Evolutionary conservation across 2,329 filamentous ascomycete species (phyloP).

Genomic region (Passalora sequoiae): DNA sequence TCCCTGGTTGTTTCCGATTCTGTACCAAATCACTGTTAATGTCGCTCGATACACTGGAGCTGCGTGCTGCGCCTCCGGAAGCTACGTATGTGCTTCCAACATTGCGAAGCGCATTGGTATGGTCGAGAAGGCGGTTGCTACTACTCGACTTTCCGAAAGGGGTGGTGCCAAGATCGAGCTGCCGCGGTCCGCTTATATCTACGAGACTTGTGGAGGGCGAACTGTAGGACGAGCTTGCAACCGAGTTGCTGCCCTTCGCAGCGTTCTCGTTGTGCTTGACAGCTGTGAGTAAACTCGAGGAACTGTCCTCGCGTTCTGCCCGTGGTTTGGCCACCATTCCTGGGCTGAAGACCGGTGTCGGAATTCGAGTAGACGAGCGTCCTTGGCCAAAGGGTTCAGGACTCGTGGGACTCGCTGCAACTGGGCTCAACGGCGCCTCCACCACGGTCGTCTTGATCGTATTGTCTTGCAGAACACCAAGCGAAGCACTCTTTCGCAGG

Average conservation of each 20-base stretch:
- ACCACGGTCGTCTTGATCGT: background rate
- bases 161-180: slow-evolving; percentile 1
- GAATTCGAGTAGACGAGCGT: slow-evolving; percentile 37
- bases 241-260: slow-evolving; percentile 24
- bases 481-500: slow-evolving; percentile 27
- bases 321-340: slow-evolving; percentile 32
- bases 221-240: slow-evolving; percentile 26
- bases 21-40: slow-evolving; percentile 1
- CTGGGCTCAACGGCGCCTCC: slow-evolving; percentile 15
- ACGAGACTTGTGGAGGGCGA: slow-evolving; percentile 16
- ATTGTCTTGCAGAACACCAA: slow-evolving; percentile 13
- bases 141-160: background rate
- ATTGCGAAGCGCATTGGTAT: slow-evolving; percentile 22
- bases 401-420: slow-evolving; percentile 23
- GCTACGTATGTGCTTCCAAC: slow-evolving; percentile 16
- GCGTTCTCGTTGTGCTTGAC: slow-evolving; percentile 24
- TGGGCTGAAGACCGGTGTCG: slow-evolving; percentile 37
- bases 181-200: slow-evolving; percentile 8
- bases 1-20: slow-evolving; percentile 1
- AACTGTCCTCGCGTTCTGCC: slow-evolving; percentile 37
- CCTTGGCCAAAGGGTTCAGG: slow-evolving; percentile 14
- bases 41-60: slow-evolving; percentile 9
- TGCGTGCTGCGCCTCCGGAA: slow-evolving; percentile 22
- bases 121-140: slow-evolving; percentile 20
- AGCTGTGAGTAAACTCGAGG: slow-evolving; percentile 35